A percentile compares a stretch with the other conserved stretches of the same genome.
These are phyloP conservation scores for Eimeria praecox DNA, from an alignment of 169 alveolate species.

Conservation along the genomic window DNA sequence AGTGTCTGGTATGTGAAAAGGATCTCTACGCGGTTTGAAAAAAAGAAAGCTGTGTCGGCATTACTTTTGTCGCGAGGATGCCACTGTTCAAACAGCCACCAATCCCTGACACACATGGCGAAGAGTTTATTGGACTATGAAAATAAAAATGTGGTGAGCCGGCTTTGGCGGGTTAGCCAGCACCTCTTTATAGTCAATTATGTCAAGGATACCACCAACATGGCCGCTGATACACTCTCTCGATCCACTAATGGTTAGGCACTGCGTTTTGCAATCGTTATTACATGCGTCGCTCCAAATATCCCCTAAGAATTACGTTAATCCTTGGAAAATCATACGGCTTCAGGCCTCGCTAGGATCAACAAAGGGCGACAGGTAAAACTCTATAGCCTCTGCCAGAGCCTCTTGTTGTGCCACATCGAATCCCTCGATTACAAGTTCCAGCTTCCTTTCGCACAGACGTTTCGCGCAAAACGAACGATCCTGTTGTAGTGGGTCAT, in stretches of 20 bases:
- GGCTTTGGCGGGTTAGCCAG: background rate
- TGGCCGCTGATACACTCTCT: background rate
- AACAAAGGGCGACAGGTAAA: background rate
- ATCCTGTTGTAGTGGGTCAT: too few species aligned
- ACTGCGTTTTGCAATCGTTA: background rate
- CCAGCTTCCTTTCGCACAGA: background rate
- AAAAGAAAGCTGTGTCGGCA: too few species aligned
- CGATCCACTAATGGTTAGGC: background rate
- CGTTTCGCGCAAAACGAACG: background rate
- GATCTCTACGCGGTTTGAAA: background rate
- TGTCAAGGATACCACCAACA: background rate
- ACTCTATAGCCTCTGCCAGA: background rate
- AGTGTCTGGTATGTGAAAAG: background rate
- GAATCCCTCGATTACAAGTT: background rate
- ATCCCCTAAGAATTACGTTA: too few species aligned
- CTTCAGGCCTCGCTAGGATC: background rate
- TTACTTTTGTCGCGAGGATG: background rate
- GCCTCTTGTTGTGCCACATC: background rate
- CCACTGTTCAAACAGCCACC: background rate
- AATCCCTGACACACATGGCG: background rate
- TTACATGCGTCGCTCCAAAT: background rate
- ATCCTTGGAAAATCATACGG: background rate
- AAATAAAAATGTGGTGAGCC: background rate
- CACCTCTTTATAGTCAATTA: background rate
- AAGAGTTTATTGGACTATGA: background rate